Conservation (phyloP, 176 grass and related monocot species). For the Rhynchospora pubera region DNA sequence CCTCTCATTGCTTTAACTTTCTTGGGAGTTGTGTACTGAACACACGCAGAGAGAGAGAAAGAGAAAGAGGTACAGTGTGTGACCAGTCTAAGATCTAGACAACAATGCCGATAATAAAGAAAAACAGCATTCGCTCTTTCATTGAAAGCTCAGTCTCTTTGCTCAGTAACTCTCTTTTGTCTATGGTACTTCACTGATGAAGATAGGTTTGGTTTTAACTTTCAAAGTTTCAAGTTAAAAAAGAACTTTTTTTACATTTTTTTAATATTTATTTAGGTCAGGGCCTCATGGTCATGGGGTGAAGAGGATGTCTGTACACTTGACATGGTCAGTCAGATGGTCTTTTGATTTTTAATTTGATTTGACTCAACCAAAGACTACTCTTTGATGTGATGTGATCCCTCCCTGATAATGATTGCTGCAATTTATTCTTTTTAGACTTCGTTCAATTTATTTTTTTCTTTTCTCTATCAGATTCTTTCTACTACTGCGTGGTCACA, state of each 20-base stretch:
- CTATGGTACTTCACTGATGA: conserved; percentile 24
- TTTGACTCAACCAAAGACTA: conserved; percentile 30
- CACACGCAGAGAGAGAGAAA: not conserved
- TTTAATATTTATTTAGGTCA: not conserved
- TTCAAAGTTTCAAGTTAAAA: not conserved
- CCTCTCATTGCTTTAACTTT: conserved; percentile 20
- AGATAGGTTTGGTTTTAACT: not conserved
- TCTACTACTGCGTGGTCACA: not conserved
- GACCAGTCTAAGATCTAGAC: conserved; percentile 21
- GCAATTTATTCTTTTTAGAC: not conserved
- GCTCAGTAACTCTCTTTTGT: conserved; percentile 10
- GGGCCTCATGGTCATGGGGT: not conserved
- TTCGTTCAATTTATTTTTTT: not conserved
- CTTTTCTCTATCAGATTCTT: not conserved
- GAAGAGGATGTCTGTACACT: conserved; percentile 2
- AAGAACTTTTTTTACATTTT: not conserved
- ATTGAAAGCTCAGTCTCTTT: conserved; percentile 12
- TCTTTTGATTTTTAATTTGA: conserved; percentile 19
- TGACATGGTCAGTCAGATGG: not conserved
- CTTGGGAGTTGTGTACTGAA: conserved; percentile 27
- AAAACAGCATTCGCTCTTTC: not conserved
- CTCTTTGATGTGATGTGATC: conserved; percentile 7
- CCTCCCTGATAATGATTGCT: conserved; percentile 15
- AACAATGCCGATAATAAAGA: not conserved
- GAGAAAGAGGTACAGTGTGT: not conserved